Conservation (phyloP, 2,329 filamentous ascomycete genomes). For the Scedosporium apiospermum region DNA sequence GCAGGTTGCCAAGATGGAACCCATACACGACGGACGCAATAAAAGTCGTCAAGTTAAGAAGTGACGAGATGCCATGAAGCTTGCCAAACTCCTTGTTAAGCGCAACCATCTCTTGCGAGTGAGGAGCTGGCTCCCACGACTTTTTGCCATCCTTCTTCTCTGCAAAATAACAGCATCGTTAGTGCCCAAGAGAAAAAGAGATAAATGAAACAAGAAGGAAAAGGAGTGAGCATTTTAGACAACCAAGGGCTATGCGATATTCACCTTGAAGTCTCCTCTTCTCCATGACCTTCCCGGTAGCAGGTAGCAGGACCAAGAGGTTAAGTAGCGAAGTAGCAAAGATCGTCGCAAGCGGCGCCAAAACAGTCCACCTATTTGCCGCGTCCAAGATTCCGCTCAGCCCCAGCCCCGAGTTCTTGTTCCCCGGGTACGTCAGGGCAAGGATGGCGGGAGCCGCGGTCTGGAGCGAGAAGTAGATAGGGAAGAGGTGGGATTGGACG, state of each 20-base stretch:
- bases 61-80: constrained; percentile 71
- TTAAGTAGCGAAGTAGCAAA: constrained; percentile 66
- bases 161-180: constrained; percentile 15
- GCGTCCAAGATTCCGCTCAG: constrained; percentile 48
- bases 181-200: neutral
- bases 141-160: constrained; percentile 86
- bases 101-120: constrained; percentile 73
- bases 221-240: too few species aligned
- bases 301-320: constrained; percentile 60
- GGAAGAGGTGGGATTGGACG: constrained; percentile 74
- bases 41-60: constrained; percentile 67
- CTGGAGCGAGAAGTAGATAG: constrained; percentile 82
- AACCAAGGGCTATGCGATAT: constrained; percentile 13
- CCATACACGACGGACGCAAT: constrained; percentile 69
- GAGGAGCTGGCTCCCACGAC: constrained; percentile 67
- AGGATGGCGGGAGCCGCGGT: constrained; percentile 63
- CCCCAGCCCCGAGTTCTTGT: constrained; percentile 35
- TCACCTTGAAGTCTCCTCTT: constrained; percentile 70
- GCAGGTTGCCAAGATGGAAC: constrained; percentile 56
- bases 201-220: neutral
- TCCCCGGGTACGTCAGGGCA: constrained; percentile 72
- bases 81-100: constrained; percentile 56
- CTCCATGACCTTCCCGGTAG: constrained; percentile 65
- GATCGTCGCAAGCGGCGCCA: constrained; percentile 60
- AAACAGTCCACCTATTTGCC: constrained; percentile 52